These are phyloP conservation scores for Eucalyptus caleyi DNA, from an alignment of 345 rosid genomes.

Conservation along the genomic window DNA sequence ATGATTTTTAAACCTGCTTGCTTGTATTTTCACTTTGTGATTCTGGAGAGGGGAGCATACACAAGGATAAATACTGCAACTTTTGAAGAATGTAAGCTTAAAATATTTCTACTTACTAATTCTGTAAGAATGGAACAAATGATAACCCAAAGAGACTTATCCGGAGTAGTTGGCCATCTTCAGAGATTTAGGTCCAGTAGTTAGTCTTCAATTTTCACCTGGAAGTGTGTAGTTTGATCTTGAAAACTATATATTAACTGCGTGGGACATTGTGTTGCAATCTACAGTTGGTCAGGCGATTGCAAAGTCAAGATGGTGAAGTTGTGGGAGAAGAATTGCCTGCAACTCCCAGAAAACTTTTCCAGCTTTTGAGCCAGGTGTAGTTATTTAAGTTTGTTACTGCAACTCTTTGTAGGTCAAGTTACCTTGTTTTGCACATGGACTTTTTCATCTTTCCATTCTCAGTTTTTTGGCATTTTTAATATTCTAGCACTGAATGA, in stretches of 20 bases:
- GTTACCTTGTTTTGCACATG: not conserved
- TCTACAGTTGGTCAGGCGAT: constrained; percentile 62
- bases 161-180: not conserved
- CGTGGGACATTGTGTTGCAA: not conserved
- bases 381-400: not conserved
- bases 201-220: not conserved
- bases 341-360: constrained; percentile 55
- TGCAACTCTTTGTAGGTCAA: not conserved
- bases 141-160: not conserved
- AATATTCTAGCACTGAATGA: not conserved
- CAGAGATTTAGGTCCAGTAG: not conserved
- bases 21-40: not conserved
- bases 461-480: not conserved
- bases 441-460: not conserved
- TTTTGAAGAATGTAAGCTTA: not conserved
- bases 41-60: not conserved
- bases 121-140: not conserved
- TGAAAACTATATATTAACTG: not conserved
- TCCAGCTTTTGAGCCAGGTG: constrained; percentile 81
- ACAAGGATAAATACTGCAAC: not conserved
- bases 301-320: constrained; percentile 60
- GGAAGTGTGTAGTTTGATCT: not conserved
- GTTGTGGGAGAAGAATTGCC: constrained; percentile 49
- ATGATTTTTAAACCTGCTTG: not conserved
- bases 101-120: not conserved